Evolutionary conservation across 495 filamentous ascomycete genomes (phyloP), one percentile per base, ranked within the genome.

Genomic region (Pyronema omphalodes): DNA sequence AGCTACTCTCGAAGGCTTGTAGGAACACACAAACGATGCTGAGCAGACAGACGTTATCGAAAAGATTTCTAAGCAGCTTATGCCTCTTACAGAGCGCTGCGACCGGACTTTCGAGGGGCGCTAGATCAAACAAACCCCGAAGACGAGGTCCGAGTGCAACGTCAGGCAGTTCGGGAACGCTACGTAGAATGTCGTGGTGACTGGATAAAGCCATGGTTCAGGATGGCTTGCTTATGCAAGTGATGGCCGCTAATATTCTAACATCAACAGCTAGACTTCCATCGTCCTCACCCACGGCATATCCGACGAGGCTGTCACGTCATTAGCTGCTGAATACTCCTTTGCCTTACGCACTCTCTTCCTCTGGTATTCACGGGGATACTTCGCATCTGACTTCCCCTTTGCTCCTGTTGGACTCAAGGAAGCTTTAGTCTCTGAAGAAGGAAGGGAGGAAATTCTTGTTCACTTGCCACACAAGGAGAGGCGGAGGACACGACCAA

Each of bases 61-160:
- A 19, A 53, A 23, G 37, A 40, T 65, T 6, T 53, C 52, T 3
- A 45, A 50, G 17, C 62, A 65, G 43, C 29, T 65, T 8, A 62
- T 61, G 9, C 51, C 48, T 17, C 47, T 65, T 19, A 58, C 62
- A 12, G 62, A 65, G 47, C 44, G 81, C 4, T 69, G 73, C 7
- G 81, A 79, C 52, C 74, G 74, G 53, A 73, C 77, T 51, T 75
- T 79, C 60, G 68, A 65, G 39, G 83, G 87, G 59, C 72, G 79
- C 58, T 65, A 33, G 62, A 65, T 39, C 61, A 65, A 17, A 64
- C 70, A 44, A 70, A 70, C 9, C 73, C 76, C 46, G 66, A 67
- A 1, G 71, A 76, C 43, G 66, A 71, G 33, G 52, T 68, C 11
- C 55, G 64, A 36, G 71, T 71, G 41, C 68, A 73, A 58, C 69